Percentiles rank a stretch among this genome's conserved stretches.
Evolutionary conservation across 148 eudicot genomes (phyloP).

Genomic region (Simmondsia chinensis): DNA sequence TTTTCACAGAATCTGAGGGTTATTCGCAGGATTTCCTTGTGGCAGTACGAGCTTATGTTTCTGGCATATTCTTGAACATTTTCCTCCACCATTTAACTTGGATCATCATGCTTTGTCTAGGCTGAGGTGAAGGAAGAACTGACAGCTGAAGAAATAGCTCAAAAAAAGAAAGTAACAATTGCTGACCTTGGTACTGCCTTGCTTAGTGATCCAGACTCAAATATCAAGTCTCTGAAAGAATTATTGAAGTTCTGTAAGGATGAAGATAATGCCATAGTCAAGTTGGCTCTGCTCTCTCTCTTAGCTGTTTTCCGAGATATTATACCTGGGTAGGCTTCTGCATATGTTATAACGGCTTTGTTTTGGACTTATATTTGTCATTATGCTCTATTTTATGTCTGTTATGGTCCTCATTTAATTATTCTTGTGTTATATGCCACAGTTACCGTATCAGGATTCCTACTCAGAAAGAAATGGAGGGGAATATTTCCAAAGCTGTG

Average conservation of each 20-base stretch:
- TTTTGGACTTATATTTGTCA: neutral
- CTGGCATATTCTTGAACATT: neutral
- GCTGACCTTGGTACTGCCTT: constrained; percentile 85
- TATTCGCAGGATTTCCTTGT: no score
- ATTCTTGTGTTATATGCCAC: constrained; percentile 13
- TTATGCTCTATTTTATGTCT: constrained; percentile 1
- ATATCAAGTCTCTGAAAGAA: constrained; percentile 60
- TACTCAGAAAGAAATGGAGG: constrained; percentile 83
- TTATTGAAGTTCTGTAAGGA: constrained; percentile 73
- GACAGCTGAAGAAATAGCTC: constrained; percentile 52
- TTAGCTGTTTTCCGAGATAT: constrained; percentile 88
- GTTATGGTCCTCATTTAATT: neutral
- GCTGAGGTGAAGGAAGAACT: constrained; percentile 80
- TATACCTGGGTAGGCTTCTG: constrained; percentile 67
- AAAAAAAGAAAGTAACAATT: constrained; percentile 54
- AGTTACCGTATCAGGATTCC: constrained; percentile 94
- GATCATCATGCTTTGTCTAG: constrained; percentile 24
- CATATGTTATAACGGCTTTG: neutral
- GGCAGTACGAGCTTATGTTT: no score
- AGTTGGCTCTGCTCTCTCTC: constrained; percentile 58
- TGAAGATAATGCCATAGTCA: constrained; percentile 43
- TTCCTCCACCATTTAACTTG: constrained; percentile 1
- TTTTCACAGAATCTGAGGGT: no score
- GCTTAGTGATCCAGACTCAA: constrained; percentile 77
- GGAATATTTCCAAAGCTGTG: constrained; percentile 69